Base-by-base conservation (phyloP, 371 early-diverging fungal species). In the Dichotomocladium elegans region DNA sequence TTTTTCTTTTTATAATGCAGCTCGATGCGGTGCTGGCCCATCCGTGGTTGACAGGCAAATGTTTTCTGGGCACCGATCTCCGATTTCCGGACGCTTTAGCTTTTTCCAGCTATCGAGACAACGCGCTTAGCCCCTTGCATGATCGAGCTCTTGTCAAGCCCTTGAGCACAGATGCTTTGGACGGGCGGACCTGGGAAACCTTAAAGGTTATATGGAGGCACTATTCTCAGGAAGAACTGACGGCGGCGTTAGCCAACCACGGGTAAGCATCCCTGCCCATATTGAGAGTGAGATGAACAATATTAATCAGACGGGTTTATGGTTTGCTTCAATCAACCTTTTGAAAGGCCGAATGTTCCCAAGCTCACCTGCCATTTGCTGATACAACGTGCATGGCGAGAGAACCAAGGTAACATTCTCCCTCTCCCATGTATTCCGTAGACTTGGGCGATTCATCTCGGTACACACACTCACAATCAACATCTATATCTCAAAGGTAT, bases 281-380 rank as follows among this genome's bases (percentile, higher is more conserved):
- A n/a, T n/a, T n/a, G n/a, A n/a, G n/a, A 37, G n/a, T 14, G 7
- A 37, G 14, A 1, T 15, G 19, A 8, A 19, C 2, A 15, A 37
- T n/a, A n/a, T n/a, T n/a, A n/a, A n/a, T n/a, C 37, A n/a, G n/a
- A n/a, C n/a, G n/a, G n/a, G n/a, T n/a, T n/a, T n/a, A 37, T 37
- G 37, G n/a, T n/a, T n/a, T n/a, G 5, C 34, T 51, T 43, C 53
- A 12, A 22, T 29, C 42, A 29, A 21, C 17, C 27, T 30, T 3
- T 44, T 28, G 31, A 21, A 59, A 72, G 72, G 27, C 28, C 53
- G 26, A 74, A 74, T 55, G 48, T 70, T 24, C 70, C 65, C 28
- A 74, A 74, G 41, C 40, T 74, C 26, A 74, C 74, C 25, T 74
- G 65, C 45, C 68, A 63, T 28, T 46, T 74, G 44, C 48, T 74